Evolutionary conservation across 257 asterid genomes (phyloP).

Genomic region (Hygrophila difformis): DNA sequence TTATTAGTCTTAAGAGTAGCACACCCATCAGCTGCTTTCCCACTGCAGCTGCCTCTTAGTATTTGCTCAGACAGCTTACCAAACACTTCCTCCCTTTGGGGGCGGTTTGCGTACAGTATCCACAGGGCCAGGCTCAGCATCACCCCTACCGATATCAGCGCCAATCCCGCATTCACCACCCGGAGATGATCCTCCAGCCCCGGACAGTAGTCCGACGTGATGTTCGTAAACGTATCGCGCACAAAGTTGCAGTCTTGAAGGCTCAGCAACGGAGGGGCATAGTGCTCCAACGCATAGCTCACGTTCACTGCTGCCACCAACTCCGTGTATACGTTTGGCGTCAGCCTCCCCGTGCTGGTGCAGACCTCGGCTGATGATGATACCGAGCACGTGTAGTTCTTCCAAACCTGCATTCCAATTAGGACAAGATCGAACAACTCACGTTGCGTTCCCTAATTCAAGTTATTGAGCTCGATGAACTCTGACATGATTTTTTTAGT

Average conservation of each 20-base stretch:
- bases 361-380: slow-evolving; percentile 24
- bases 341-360: slow-evolving; percentile 27
- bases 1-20: too few species aligned
- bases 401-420: slow-evolving; percentile 26
- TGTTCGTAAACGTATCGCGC: slow-evolving; percentile 70
- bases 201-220: slow-evolving; percentile 60
- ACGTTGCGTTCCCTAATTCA: too few species aligned
- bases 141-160: slow-evolving; percentile 73
- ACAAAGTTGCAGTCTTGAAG: slow-evolving; percentile 89
- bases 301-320: slow-evolving; percentile 54
- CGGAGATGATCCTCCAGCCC: slow-evolving; percentile 57
- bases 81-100: slow-evolving; percentile 99
- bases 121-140: slow-evolving; percentile 89
- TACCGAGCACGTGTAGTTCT: slow-evolving; percentile 26
- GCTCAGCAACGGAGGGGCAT: slow-evolving; percentile 61
- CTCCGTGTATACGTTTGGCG: slow-evolving; percentile 28
- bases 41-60: slow-evolving; percentile 49
- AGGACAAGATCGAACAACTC: too few species aligned
- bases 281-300: slow-evolving; percentile 77
- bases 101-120: slow-evolving; percentile 95
- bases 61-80: slow-evolving; percentile 50
- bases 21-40: slow-evolving; percentile 23
- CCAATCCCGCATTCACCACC: slow-evolving; percentile 62
- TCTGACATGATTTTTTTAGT: too few species aligned
- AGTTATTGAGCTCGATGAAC: too few species aligned